Evolutionary conservation across 352 stramenopile genomes (phyloP), one percentile per base, ranked within the genome.

Genomic region (Globisporangium apiculatum): DNA sequence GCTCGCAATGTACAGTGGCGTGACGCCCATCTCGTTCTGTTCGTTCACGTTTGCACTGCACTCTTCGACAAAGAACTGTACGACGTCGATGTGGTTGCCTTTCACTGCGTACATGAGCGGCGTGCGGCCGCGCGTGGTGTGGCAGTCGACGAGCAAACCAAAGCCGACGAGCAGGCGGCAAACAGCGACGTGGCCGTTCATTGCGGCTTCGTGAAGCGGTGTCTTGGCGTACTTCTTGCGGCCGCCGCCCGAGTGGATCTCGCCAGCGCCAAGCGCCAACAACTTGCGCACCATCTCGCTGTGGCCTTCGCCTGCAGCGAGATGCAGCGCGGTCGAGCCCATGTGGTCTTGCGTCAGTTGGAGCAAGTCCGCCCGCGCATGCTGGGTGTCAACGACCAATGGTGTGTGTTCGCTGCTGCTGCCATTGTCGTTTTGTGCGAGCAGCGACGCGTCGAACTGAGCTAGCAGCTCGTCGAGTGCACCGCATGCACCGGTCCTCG

Each of bases 1-100:
- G 36, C 69, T 71, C 3, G 83, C 83, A 41, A 80, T 69, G 53
- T 90, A 90, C 52, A 90, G 45, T 7, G 83, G 68, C n/a, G 83
- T 90, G 51, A 89, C 71, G 11, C 80, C 78, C 71, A 89, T 90
- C 41, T 90, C 83, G 61, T 89, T 92, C 66, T 88, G 73, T 54
- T 89, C 83, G 66, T 90, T 59, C 41, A 87, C 70, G 52, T 83
- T 77, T 1, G 79, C 79, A 7, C 58, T 60, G 41, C 75, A 77
- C 12, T 86, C 62, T 1, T 63, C 55, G 4, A 84, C 57, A 5
- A 91, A 62, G 31, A 71, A 88, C 36, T 53, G 55, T 7, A 66
- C 72, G 3, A 87, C 56, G 3, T 75, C 66, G 48, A 87, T 38
- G 48, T 87, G 79, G 53, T 76, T 74, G 42, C 79, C 77, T 48